These are phyloP conservation scores for Lachnellula suecica DNA, from an alignment of 2,329 filamentous ascomycete genomes.

Conservation along the genomic window DNA sequence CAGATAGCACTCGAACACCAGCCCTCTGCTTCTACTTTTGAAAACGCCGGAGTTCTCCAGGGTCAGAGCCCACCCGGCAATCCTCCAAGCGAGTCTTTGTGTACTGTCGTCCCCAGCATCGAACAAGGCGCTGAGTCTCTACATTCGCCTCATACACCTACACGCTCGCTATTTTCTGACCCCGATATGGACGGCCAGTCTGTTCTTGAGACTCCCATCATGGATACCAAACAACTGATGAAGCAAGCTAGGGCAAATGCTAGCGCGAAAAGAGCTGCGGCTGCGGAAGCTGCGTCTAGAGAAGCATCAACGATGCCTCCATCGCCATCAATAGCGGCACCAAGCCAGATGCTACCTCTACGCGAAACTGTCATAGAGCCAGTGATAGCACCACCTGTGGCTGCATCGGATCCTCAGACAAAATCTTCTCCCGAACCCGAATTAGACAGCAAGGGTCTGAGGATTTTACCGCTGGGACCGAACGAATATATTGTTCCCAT, in stretches of 20 bases:
- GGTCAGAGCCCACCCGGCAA: not conserved
- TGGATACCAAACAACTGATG: slow-evolving; percentile 2
- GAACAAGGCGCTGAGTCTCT: slow-evolving; percentile 3
- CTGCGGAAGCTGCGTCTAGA: slow-evolving; percentile 11
- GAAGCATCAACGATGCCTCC: slow-evolving; percentile 12
- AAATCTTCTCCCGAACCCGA: slow-evolving; percentile 9
- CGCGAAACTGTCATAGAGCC: slow-evolving; percentile 6
- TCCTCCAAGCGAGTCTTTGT: not conserved
- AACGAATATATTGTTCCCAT: slow-evolving; percentile 55
- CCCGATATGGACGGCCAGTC: slow-evolving; percentile 4
- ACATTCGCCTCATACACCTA: not conserved
- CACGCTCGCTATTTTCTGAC: not conserved
- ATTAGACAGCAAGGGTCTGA: not conserved
- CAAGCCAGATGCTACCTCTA: slow-evolving; percentile 9
- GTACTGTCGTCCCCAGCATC: slow-evolving; percentile 11
- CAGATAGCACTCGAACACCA: not conserved
- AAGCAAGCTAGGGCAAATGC: slow-evolving; percentile 5
- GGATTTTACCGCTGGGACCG: slow-evolving; percentile 24
- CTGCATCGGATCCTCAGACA: slow-evolving; percentile 3
- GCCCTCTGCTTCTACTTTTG: not conserved
- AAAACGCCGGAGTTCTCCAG: not conserved
- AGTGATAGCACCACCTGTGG: not conserved
- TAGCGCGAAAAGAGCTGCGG: slow-evolving; percentile 5
- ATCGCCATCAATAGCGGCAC: slow-evolving; percentile 8
- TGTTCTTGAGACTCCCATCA: not conserved